These are phyloP conservation scores for Mikania micrantha DNA, from an alignment of 129 eudicot genomes.

Conservation along the genomic window DNA sequence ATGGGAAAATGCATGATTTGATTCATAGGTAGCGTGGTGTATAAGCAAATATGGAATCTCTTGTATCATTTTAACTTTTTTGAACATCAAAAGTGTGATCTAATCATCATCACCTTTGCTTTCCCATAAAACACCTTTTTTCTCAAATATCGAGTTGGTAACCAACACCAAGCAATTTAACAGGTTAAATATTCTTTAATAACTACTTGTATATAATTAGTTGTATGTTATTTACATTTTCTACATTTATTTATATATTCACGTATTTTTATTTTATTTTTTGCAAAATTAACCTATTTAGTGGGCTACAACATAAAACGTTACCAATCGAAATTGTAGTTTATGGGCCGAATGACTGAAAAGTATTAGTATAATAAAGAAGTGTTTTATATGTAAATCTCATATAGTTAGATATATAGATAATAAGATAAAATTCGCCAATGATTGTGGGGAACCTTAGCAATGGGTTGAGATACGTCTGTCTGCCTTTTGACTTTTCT, in stretches of 20 bases:
- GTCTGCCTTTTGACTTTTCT: neutral
- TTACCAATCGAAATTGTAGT: neutral
- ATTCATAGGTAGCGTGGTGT: constrained; percentile 11
- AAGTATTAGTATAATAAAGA: neutral
- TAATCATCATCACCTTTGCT: constrained; percentile 19
- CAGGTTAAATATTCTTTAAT: neutral
- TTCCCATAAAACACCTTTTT: constrained; percentile 12
- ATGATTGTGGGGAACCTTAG: neutral
- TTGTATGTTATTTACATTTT: too few relatives aligned
- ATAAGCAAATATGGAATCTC: constrained; percentile 23
- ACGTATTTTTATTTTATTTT: neutral
- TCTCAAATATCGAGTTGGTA: constrained; percentile 14
- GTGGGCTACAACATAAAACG: neutral
- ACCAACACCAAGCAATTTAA: neutral
- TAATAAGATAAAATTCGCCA: neutral
- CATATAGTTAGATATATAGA: too few relatives aligned
- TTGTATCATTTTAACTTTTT: constrained; percentile 18
- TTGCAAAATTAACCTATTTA: neutral
- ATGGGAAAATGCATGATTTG: constrained; percentile 10
- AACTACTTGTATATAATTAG: too few relatives aligned
- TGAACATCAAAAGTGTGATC: constrained; percentile 6
- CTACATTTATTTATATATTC: too few relatives aligned
- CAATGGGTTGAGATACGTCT: neutral
- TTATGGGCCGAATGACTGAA: neutral
- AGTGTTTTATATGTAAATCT: neutral